Percentiles rank a stretch among this genome's conserved stretches.
Conservation (phyloP, 352 stramenopile species). For the Poterioochromonas sp. region DNA sequence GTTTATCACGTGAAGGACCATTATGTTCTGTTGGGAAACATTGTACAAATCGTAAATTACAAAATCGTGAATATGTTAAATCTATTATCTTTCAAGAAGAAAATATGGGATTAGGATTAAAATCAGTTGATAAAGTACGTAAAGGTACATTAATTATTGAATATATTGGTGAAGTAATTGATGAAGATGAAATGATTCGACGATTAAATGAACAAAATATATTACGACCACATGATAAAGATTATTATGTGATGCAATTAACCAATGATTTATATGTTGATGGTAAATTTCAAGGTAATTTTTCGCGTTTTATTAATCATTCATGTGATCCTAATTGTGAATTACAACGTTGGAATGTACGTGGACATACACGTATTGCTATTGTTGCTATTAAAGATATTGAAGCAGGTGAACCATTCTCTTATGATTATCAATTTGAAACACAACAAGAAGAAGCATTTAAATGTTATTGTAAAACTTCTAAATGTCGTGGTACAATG, state of each 20-base stretch:
- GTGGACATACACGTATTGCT: constrained; percentile 41
- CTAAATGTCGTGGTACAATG: constrained; percentile 46
- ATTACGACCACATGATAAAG: constrained; percentile 39
- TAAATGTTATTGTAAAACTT: constrained; percentile 46
- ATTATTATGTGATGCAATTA: constrained; percentile 50
- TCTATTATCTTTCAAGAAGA: constrained; percentile 37
- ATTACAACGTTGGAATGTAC: constrained; percentile 44
- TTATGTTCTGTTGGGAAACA: constrained; percentile 34
- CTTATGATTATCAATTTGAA: constrained; percentile 53
- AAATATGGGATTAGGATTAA: constrained; percentile 43
- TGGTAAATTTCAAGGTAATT: constrained; percentile 44
- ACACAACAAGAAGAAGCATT: constrained; percentile 45
- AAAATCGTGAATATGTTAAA: constrained; percentile 22
- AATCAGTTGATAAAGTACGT: constrained; percentile 48
- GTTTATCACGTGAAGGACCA: not conserved
- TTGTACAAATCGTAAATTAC: constrained; percentile 40
- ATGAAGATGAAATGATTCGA: constrained; percentile 58
- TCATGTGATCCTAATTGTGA: constrained; percentile 49
- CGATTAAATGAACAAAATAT: constrained; percentile 38
- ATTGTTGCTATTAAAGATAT: constrained; percentile 49
- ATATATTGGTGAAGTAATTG: constrained; percentile 81
- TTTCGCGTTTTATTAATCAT: constrained; percentile 48
- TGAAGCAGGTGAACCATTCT: constrained; percentile 43
- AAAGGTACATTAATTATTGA: constrained; percentile 65
- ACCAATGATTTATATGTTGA: constrained; percentile 42